Evolutionary conservation across 257 asterid genomes (phyloP).

Genomic region (Nicotiana tabacum): DNA sequence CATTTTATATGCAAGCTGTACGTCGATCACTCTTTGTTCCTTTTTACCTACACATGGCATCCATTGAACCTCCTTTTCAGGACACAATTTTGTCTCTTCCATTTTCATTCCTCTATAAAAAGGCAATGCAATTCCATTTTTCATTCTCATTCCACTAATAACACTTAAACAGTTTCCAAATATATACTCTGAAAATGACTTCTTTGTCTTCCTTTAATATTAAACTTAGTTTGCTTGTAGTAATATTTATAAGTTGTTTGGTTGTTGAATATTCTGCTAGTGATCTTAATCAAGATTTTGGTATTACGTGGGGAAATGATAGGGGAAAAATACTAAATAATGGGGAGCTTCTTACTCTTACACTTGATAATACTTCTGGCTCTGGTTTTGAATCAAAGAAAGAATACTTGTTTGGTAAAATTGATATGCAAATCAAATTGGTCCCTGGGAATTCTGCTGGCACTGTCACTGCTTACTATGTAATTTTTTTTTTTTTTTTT

Average conservation of each 20-base stretch:
- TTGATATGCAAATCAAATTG: conserved; percentile 46
- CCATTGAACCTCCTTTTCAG: background rate
- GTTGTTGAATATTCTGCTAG: conserved; percentile 6
- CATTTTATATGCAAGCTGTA: conserved; percentile 20
- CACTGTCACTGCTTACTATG: conserved; percentile 63
- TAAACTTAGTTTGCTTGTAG: background rate
- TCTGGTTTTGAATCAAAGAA: conserved; percentile 57
- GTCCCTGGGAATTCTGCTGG: conserved; percentile 74
- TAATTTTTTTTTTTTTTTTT: background rate
- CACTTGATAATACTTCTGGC: conserved; percentile 51
- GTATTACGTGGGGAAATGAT: conserved; percentile 51
- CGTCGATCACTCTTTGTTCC: conserved; percentile 11
- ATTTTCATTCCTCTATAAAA: background rate
- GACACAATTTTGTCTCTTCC: background rate
- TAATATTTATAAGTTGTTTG: conserved; percentile 10
- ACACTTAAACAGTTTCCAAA: background rate
- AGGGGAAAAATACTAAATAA: conserved; percentile 50
- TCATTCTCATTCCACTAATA: background rate
- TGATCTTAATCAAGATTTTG: conserved; percentile 45
- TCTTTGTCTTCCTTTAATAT: conserved; percentile 5
- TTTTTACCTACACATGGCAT: conserved; percentile 27
- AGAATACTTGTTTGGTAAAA: conserved; percentile 41
- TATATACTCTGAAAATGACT: conserved; percentile 17
- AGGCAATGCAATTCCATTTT: background rate
- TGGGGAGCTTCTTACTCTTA: conserved; percentile 50